Conservation (phyloP, 2,329 filamentous ascomycete species). For the Fusarium neocosmosporiellum region DNA sequence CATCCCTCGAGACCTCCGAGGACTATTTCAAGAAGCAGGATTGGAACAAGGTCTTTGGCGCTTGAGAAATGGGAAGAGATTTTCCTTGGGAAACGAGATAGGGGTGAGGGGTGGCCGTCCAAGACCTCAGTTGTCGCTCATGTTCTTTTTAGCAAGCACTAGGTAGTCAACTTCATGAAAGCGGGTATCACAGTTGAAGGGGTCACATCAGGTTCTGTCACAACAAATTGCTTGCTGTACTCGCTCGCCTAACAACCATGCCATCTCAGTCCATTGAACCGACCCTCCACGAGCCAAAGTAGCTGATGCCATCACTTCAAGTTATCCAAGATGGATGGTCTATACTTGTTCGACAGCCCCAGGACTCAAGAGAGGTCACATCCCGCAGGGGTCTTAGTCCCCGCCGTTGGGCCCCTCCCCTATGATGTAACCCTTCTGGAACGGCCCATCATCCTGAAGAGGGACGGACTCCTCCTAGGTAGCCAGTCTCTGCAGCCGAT, state of each 20-base stretch:
- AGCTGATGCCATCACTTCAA: background rate
- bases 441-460: background rate
- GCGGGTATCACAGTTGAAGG: background rate
- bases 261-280: background rate
- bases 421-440: background rate
- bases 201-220: background rate
- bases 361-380: background rate
- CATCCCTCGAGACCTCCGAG: constrained; percentile 1
- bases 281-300: background rate
- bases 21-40: constrained; percentile 30
- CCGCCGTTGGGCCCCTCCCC: background rate
- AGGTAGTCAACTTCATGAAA: background rate
- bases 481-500: constrained; percentile 43
- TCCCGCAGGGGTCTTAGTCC: background rate
- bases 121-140: background rate
- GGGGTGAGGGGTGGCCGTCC: background rate
- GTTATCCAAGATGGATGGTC: background rate
- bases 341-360: background rate
- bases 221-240: background rate
- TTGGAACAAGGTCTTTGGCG: constrained; percentile 17
- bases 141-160: background rate
- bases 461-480: constrained; percentile 11
- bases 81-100: background rate
- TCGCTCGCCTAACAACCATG: background rate
- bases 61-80: background rate